Evolutionary conservation across 1,284 basidiomycete species (phyloP).

Genomic region (Exobasidium rhododendri): DNA sequence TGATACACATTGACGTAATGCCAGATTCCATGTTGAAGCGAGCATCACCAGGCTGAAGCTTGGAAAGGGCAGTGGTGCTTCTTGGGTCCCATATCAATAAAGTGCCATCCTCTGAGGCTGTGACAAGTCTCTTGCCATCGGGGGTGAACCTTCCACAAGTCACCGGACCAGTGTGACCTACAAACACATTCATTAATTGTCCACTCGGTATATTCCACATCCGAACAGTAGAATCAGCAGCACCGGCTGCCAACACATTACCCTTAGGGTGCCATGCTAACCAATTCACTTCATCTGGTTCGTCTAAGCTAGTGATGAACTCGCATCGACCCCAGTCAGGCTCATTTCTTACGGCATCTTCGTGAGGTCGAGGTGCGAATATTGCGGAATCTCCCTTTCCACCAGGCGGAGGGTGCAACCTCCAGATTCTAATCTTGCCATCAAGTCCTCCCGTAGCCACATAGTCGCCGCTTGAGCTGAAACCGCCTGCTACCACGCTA

Average conservation of each 20-base stretch:
- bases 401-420: slow-evolving; percentile 52
- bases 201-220: slow-evolving; percentile 94
- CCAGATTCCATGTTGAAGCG: slow-evolving; percentile 62
- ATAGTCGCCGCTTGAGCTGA: slow-evolving; percentile 83
- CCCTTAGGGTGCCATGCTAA: slow-evolving; percentile 95
- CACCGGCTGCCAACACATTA: slow-evolving; percentile 79
- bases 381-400: slow-evolving; percentile 38
- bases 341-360: not conserved
- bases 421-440: slow-evolving; percentile 86
- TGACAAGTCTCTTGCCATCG: slow-evolving; percentile 72
- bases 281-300: slow-evolving; percentile 94
- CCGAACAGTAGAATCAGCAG: slow-evolving; percentile 94
- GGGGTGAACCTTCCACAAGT: slow-evolving; percentile 89
- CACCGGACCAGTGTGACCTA: slow-evolving; percentile 79
- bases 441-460: slow-evolving; percentile 97
- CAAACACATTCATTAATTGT: slow-evolving; percentile 90
- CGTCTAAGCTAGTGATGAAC: slow-evolving; percentile 84
- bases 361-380: slow-evolving; percentile 2
- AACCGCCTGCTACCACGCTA: slow-evolving; percentile 76
- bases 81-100: slow-evolving; percentile 91
- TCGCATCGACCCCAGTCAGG: slow-evolving; percentile 75
- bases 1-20: slow-evolving; percentile 81
- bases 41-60: slow-evolving; percentile 63
- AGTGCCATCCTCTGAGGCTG: slow-evolving; percentile 77
- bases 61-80: slow-evolving; percentile 71